Evolutionary conservation across 2,329 filamentous ascomycete genomes (phyloP), one percentile per base, ranked within the genome.

Genomic region (Botrytis pseudocinerea): DNA sequence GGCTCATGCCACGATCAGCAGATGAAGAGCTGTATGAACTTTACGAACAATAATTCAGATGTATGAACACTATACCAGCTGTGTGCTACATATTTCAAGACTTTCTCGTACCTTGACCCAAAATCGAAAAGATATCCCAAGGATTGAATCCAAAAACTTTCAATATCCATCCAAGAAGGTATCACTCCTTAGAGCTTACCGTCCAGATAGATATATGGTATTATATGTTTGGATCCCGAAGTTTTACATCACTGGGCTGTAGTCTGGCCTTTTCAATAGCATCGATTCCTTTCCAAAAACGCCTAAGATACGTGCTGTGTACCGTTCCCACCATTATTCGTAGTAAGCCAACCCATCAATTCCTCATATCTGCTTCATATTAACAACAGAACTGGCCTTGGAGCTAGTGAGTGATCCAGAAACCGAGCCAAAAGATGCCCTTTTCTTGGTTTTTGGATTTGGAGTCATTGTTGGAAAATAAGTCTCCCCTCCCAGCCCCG

Each of bases 341-440:
- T 77, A 62, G 70, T 73, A 59, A 54, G 40, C 35, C 54, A 48
- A 59, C 60, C 38, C 5, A 42, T 4, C 8, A 18, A 32, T 42
- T 3, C 48, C 16, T 77, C 66, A 79, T 61, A 72, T 73, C 48
- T 75, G 65, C 71, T 80, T 80, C 74, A 80, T 78, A 68, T 72
- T 77, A 74, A 78, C 75, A 40, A 76, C 74, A 35, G 73, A 69
- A 5, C 73, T 76, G n/a, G 74, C 75, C 66, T 78, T 79, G 54
- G 78, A 79, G 60, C 77, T 80, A 25, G 71, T 70, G 61, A 76
- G 78, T 48, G 75, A 78, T 28, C 72, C 74, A 22, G 75, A 70
- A 35, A 68, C 46, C n/a, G 75, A 73, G 25, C 70, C 38, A 66
- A 73, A 75, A 28, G 73, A 63, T n/a, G 74, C 57, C 38, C 75